A percentile compares a stretch with the other conserved stretches of the same genome.
Evolutionary conservation across 164 flowering plant genomes (phyloP).

Genomic region (Amborella trichopoda): DNA sequence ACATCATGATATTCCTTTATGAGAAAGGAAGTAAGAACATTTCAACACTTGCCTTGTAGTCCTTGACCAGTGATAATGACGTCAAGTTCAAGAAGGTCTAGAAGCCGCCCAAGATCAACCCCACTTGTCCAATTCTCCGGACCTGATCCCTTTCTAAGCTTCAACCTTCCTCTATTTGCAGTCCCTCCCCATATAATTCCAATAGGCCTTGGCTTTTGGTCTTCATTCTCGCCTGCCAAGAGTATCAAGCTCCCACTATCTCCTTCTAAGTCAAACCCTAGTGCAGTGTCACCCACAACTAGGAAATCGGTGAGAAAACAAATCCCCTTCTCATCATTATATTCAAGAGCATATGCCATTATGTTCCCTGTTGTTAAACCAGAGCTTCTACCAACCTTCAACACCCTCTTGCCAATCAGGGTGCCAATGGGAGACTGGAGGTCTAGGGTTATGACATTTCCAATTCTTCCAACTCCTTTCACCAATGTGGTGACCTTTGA

Average conservation of each 20-base stretch:
- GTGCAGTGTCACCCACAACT: constrained; percentile 89
- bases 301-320: constrained; percentile 92
- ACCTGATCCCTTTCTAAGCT: constrained; percentile 73
- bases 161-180: constrained; percentile 89
- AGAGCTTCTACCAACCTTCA: constrained; percentile 91
- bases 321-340: constrained; percentile 91
- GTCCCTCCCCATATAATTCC: constrained; percentile 99
- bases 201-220: constrained; percentile 71
- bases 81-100: constrained; percentile 86
- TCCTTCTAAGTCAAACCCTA: constrained; percentile 90
- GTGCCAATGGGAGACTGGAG: constrained; percentile 67
- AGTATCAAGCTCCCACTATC: constrained; percentile 94
- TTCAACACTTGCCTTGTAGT: constrained; percentile 65
- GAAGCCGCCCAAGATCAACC: constrained; percentile 94
- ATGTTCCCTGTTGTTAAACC: constrained; percentile 83
- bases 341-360: constrained; percentile 89
- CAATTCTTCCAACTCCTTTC: constrained; percentile 76
- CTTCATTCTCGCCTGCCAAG: constrained; percentile 47
- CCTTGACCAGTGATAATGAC: constrained; percentile 56
- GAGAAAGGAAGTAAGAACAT: too few species aligned
- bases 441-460: constrained; percentile 55
- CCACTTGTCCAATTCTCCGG: constrained; percentile 98
- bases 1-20: too few species aligned
- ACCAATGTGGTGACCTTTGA: constrained; percentile 58
- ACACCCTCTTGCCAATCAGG: constrained; percentile 76